These are phyloP conservation scores for Cordyceps javanica DNA, from an alignment of 2,329 filamentous ascomycete genomes.

Conservation along the genomic window DNA sequence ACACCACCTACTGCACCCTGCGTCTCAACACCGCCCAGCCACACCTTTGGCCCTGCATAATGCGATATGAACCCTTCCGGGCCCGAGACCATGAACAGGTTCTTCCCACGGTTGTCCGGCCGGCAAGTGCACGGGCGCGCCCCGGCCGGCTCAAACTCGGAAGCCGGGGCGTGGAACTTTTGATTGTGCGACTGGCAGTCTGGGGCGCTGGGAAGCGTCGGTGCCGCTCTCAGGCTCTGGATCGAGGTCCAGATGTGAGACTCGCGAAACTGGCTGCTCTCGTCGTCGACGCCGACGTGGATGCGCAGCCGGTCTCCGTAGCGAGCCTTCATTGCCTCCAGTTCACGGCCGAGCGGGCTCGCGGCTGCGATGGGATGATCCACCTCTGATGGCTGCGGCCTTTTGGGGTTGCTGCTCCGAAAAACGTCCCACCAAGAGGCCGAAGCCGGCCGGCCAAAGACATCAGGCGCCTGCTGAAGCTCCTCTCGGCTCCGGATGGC, in stretches of 20 bases:
- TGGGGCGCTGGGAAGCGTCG: background rate
- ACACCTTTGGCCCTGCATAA: slow-evolving; percentile 73
- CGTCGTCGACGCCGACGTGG: slow-evolving; percentile 77
- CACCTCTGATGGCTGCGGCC: slow-evolving; percentile 16
- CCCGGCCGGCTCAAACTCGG: slow-evolving; percentile 10
- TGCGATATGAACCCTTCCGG: slow-evolving; percentile 83
- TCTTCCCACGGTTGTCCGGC: slow-evolving; percentile 35
- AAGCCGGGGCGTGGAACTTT: slow-evolving; percentile 2
- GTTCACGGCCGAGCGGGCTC: slow-evolving; percentile 52
- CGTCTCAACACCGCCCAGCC: slow-evolving; percentile 63
- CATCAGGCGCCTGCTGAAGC: slow-evolving; percentile 29
- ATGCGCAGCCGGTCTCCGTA: slow-evolving; percentile 55
- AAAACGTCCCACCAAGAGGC: slow-evolving; percentile 23
- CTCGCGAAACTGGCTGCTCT: slow-evolving; percentile 59
- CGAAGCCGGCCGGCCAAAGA: slow-evolving; percentile 1
- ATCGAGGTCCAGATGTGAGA: slow-evolving; percentile 38
- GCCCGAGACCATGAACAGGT: slow-evolving; percentile 77
- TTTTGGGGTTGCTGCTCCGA: slow-evolving; percentile 7
- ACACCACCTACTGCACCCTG: slow-evolving; percentile 71
- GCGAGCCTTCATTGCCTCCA: slow-evolving; percentile 54
- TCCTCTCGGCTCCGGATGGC: slow-evolving; percentile 58
- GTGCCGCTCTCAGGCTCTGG: background rate
- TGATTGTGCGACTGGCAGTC: slow-evolving; percentile 11
- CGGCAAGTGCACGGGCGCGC: slow-evolving; percentile 14
- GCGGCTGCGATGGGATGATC: slow-evolving; percentile 19